Evolutionary conservation across 805 yeast genomes (phyloP).

Genomic region (Kuraishia cidri): DNA sequence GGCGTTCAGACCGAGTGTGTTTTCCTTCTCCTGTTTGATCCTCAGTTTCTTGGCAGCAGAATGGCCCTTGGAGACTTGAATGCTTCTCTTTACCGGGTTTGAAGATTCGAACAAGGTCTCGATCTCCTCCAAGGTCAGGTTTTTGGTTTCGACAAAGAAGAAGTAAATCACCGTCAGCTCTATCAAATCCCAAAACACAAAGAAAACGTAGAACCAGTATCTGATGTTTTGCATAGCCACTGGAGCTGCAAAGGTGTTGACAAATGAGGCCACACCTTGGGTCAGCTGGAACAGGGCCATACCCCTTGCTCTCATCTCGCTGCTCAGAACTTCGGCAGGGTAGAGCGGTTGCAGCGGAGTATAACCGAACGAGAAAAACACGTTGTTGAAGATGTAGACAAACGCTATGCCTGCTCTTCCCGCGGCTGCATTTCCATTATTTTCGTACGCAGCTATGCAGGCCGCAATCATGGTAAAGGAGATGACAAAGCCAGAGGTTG

Average conservation of each 20-base stretch:
- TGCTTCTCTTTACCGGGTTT: too few species aligned
- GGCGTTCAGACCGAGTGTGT: too few species aligned
- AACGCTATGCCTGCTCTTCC: background rate
- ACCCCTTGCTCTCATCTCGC: slow-evolving; percentile 33
- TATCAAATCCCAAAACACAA: slow-evolving; percentile 19
- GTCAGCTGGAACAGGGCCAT: slow-evolving; percentile 23
- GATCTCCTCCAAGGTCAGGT: slow-evolving; percentile 29
- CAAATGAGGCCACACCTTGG: slow-evolving; percentile 13
- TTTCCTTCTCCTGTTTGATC: too few species aligned
- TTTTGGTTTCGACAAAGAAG: slow-evolving; percentile 26
- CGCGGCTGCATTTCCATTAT: slow-evolving; percentile 18
- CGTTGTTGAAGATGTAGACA: background rate
- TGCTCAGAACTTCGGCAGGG: slow-evolving; percentile 24
- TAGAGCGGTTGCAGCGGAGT: slow-evolving; percentile 1
- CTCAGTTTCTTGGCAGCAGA: too few species aligned
- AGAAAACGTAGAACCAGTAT: slow-evolving; percentile 27
- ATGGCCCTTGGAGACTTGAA: too few species aligned
- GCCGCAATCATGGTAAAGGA: slow-evolving; percentile 33
- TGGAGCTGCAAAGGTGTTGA: slow-evolving; percentile 17
- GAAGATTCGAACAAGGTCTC: too few species aligned
- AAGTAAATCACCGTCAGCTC: slow-evolving; percentile 20
- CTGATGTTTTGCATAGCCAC: slow-evolving; percentile 26
- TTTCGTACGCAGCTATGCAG: slow-evolving; percentile 29
- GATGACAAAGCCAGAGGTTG: slow-evolving; percentile 25
- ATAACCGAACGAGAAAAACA: background rate